Evolutionary conservation across 805 yeast genomes (phyloP), one percentile per base, ranked within the genome.

Genomic region (Saturnispora silvae): DNA sequence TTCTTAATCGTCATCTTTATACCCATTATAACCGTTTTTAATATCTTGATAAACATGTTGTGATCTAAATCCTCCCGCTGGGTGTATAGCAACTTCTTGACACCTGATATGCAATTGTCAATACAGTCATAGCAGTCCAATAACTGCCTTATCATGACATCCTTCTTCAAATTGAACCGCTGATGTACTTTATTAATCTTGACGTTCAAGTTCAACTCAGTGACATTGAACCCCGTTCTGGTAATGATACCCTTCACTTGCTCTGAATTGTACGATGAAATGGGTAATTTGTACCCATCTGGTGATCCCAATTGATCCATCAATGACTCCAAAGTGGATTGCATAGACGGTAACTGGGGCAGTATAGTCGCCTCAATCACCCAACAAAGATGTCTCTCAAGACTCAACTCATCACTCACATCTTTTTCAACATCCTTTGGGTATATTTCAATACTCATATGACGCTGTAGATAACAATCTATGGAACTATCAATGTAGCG

Each of bases 221-320:
- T 61, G 4, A 80, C 60, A 42, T 67, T 66, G 10, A 68, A 64
- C 5, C 78, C 77, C 37, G 64, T 67, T 35, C 87, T 54, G 0
- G 72, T 69, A 0, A 79, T 52, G 1, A 74, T 63, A 0, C 89
- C 89, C 42, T 77, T 76, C 13, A 78, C 54, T 3, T 64, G 56
- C 40, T 75, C 80, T 39, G 70, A 67, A 38, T 75, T 69, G 13
- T 65, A 59, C 0, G 76, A 64, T 0, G 76, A 61, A 5, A 80
- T 56, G 0, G 86, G 81, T 35, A 80, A 59, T 40, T 70, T 76
- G 36, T 74, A 65, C 11, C 67, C 57, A 9, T 59, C 62, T 0
- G 57, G 51, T 23, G 56, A 61, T 32, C 51, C 53, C 2, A 71
- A 45, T 41, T 62, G 50, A 3, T 57, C 58, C 1, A 67, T 45